Base-by-base conservation (phyloP, 2,329 filamentous ascomycete genomes). In the Pseudogymnoascus sp. region DNA sequence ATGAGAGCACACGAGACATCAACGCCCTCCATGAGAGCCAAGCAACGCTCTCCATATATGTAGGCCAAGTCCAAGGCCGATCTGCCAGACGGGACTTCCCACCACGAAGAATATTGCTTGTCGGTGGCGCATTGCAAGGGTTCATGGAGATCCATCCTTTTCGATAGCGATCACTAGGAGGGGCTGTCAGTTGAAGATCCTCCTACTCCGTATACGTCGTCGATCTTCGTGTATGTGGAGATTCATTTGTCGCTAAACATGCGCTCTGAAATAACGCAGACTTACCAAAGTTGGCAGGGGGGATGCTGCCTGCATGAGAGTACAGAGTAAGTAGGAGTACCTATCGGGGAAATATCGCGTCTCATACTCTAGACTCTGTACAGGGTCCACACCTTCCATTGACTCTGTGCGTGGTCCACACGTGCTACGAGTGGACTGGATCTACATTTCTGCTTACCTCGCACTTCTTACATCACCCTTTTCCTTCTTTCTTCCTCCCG, bases 321-420 rank as follows among this genome's bases (percentile, higher is more conserved):
- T 55, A 55, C 48, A n/a, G 48, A 55, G 48, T 55, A 55, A 55
- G 48, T 55, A 55, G n/a, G 15, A 55, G 48, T 55, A 55, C 48
- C 48, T 35, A 7, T 21, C 48, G 48, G 29, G 4, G 15, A 33
- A 55, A 55, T 10, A 5, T 21, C n/a, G 29, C 29, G n/a, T 55
- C 21, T 15, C 9, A 33, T 21, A 18, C 18, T 18, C 18, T 18
- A 33, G n/a, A 33, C 15, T 18, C 29, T 33, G 48, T 33, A 21
- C 48, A 55, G 48, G 48, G 48, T 55, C 48, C 18, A 18, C 48
- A 55, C 29, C 29, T 55, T 55, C 48, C 27, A 21, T 55, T 55
- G 48, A 52, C 29, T 35, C 1, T 55, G n/a, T 33, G 48, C 48
- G 29, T 55, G 48, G 48, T 15, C 29, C 48, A 55, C 48, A 55